Conservation (phyloP, 2,329 filamentous ascomycete species). For the Catunica adiposa region DNA sequence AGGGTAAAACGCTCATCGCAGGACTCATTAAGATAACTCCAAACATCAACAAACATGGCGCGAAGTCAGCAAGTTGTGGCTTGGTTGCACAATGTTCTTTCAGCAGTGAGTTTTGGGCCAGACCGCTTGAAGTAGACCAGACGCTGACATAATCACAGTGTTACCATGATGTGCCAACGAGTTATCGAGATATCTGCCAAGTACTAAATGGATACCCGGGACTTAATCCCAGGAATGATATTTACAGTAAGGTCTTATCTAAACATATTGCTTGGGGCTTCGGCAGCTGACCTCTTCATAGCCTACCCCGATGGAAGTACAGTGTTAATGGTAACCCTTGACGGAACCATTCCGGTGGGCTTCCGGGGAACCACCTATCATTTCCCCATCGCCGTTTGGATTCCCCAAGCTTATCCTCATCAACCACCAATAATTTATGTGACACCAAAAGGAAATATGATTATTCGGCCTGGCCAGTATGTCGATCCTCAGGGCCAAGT, state of each 20-base stretch:
- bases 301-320: slow-evolving; percentile 80
- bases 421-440: slow-evolving; percentile 81
- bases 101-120: slow-evolving; percentile 37
- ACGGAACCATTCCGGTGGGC: slow-evolving; percentile 74
- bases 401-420: slow-evolving; percentile 76
- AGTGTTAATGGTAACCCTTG: slow-evolving; percentile 69
- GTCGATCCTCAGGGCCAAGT: slow-evolving; percentile 84
- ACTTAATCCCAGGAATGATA: slow-evolving; percentile 73
- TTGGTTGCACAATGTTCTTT: slow-evolving; percentile 78
- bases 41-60: not conserved
- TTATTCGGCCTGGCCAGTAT: slow-evolving; percentile 82
- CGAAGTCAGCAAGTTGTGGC: not conserved
- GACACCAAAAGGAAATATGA: slow-evolving; percentile 73
- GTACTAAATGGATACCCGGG: slow-evolving; percentile 64
- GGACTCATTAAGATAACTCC: not conserved
- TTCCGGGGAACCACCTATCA: slow-evolving; percentile 82
- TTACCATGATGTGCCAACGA: slow-evolving; percentile 82
- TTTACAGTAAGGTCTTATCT: slow-evolving; percentile 57
- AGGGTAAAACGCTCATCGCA: not conserved
- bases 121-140: not conserved
- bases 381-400: slow-evolving; percentile 84
- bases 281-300: slow-evolving; percentile 24
- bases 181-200: slow-evolving; percentile 81
- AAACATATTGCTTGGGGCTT: not conserved
- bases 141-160: slow-evolving; percentile 38